Conservation (phyloP, 2,329 filamentous ascomycete genomes). For the Hymenoscyphus linearis region DNA sequence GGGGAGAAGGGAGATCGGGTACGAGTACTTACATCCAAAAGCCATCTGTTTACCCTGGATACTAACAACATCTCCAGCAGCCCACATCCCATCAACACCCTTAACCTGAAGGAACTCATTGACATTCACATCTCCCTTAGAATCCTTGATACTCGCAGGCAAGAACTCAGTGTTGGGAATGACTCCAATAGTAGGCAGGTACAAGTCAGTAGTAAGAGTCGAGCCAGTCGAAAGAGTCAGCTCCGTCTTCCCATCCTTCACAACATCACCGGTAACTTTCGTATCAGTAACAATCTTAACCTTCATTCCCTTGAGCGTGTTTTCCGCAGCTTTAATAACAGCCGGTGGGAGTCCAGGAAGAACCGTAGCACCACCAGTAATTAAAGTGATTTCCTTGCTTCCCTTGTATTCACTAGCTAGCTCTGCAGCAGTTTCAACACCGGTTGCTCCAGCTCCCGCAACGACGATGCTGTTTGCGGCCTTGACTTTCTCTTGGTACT, state of each 20-base stretch:
- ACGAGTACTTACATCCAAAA: constrained; percentile 7
- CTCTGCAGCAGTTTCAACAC: constrained; percentile 33
- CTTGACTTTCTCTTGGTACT: constrained; percentile 17
- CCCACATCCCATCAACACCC: constrained; percentile 32
- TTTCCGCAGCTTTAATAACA: constrained; percentile 33
- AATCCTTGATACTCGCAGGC: constrained; percentile 39
- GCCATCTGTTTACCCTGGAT: constrained; percentile 22
- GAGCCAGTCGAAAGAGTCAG: constrained; percentile 43
- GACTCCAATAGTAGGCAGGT: constrained; percentile 51
- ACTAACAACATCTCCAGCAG: constrained; percentile 25
- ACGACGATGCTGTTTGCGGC: constrained; percentile 27
- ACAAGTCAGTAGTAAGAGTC: constrained; percentile 48
- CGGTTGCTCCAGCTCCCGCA: constrained; percentile 30
- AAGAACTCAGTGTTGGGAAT: constrained; percentile 51
- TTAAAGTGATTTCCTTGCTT: constrained; percentile 22
- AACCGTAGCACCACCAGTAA: constrained; percentile 21
- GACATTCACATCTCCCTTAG: constrained; percentile 41
- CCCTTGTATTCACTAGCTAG: constrained; percentile 24
- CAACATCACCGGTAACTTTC: constrained; percentile 35
- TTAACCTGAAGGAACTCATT: constrained; percentile 47
- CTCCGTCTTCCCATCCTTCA: constrained; percentile 41
- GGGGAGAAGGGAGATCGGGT: too few species aligned
- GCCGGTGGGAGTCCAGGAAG: constrained; percentile 15
- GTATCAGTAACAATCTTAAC: constrained; percentile 43
- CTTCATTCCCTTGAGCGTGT: constrained; percentile 48